These are phyloP conservation scores for Rhynchosporium agropyri DNA, from an alignment of 2,329 filamentous ascomycete species.

Conservation along the genomic window DNA sequence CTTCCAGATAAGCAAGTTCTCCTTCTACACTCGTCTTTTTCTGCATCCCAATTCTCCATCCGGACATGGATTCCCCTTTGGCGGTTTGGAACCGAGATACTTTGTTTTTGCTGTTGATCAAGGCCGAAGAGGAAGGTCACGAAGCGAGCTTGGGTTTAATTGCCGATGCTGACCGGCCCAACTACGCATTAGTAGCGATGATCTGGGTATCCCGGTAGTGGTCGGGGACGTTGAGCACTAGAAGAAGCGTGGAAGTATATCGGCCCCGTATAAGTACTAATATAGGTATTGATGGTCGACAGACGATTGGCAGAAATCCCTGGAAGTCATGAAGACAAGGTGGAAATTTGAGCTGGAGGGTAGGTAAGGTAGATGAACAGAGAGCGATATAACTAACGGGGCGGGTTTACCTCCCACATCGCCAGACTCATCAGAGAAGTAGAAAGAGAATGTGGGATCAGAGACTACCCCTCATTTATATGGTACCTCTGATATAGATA, in stretches of 20 bases:
- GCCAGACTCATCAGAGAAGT: too few species aligned
- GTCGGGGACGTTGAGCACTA: conserved; percentile 7
- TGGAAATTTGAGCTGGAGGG: neutral
- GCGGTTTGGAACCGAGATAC: neutral
- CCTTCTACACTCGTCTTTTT: neutral
- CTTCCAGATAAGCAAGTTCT: neutral
- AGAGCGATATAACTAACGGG: neutral
- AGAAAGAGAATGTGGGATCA: too few species aligned
- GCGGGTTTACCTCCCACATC: too few species aligned
- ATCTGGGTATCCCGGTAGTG: neutral
- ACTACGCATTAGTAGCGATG: neutral
- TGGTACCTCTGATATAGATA: too few species aligned
- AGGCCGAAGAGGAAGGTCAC: conserved; percentile 6
- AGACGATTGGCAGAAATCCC: conserved; percentile 8
- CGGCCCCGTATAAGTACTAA: conserved; percentile 20
- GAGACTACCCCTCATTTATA: too few species aligned
- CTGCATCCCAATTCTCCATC: neutral
- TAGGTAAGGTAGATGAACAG: neutral
- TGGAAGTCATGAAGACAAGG: conserved; percentile 7
- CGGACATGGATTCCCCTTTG: conserved; percentile 5
- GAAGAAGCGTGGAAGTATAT: conserved; percentile 18
- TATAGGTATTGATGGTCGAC: neutral
- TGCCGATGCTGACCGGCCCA: neutral
- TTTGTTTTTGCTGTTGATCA: conserved; percentile 2
- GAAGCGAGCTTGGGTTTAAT: neutral